Conservation (phyloP, 208 protist genomes). For the Vickermania spadyakhi region DNA sequence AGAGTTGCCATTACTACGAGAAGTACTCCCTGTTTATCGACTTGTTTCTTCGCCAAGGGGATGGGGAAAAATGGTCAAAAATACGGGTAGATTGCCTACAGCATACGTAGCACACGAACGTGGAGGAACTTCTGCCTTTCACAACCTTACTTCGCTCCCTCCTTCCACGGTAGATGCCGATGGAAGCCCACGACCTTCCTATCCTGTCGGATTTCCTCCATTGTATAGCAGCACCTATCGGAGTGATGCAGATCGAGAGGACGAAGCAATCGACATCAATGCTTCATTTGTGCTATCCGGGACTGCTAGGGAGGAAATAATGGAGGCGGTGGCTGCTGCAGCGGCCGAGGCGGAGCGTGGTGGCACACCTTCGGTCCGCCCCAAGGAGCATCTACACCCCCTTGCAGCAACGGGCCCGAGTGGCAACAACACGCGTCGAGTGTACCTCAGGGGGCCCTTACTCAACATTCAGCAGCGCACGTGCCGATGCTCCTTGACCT, state of each 20-base stretch:
- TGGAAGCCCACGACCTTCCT: neutral
- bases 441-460: slow-evolving; percentile 28
- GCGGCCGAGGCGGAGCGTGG: slow-evolving; percentile 2
- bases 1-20: slow-evolving; percentile 64
- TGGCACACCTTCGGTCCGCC: slow-evolving; percentile 8
- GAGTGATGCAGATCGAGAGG: neutral
- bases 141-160: neutral
- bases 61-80: neutral
- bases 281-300: neutral
- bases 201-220: too few species aligned
- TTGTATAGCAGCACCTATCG: too few species aligned
- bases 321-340: neutral
- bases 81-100: neutral
- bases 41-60: slow-evolving; percentile 14
- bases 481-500: slow-evolving; percentile 67
- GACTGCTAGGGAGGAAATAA: neutral
- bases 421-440: neutral
- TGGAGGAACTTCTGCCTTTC: too few species aligned
- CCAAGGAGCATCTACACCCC: slow-evolving; percentile 12
- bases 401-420: neutral
- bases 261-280: neutral
- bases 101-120: neutral
- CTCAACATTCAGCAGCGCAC: slow-evolving; percentile 77
- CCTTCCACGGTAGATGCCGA: neutral
- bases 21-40: slow-evolving; percentile 70